phyloP scores from a whole-genome alignment of 495 filamentous ascomycete species.

The Choiromyces venosus region DNA sequence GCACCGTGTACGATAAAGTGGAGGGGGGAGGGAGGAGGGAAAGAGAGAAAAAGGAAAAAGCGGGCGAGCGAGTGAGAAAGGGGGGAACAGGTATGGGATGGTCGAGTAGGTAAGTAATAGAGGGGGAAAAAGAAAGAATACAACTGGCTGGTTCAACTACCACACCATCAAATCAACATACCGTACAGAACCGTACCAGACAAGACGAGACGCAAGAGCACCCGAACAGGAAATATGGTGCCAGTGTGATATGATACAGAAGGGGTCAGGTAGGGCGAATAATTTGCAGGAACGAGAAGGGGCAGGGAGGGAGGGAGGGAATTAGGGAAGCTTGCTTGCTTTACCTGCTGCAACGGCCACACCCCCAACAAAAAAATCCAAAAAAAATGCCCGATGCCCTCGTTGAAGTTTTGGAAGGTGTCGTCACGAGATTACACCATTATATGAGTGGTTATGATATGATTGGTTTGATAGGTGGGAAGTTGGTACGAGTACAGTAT shows the following conservation, averaged over 20 bases:
- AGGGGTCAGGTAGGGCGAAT: neutral
- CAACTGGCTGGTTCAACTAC: neutral
- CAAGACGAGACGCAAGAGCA: neutral
- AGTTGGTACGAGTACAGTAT: too few species aligned
- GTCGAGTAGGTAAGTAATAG: too few species aligned
- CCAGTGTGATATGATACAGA: neutral
- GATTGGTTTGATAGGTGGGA: neutral
- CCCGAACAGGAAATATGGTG: neutral
- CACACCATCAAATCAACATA: neutral
- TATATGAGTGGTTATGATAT: neutral
- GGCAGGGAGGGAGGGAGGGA: neutral
- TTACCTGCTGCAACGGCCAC: neutral
- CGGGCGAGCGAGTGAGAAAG: slow-evolving; percentile 12
- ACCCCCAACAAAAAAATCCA: neutral
- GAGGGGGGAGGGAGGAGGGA: neutral
- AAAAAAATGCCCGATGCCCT: neutral
- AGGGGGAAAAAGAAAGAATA: too few species aligned
- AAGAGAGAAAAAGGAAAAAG: neutral
- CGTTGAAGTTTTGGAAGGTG: neutral
- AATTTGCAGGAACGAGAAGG: neutral
- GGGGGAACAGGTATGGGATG: neutral
- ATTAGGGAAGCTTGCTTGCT: neutral
- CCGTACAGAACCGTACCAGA: too few species aligned
- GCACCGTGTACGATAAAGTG: neutral
- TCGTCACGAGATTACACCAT: slow-evolving; percentile 1